Evolutionary conservation across 139 green algal species (phyloP), one percentile per base, ranked within the genome.

Genomic region (Astrephomene gubernaculifera): DNA sequence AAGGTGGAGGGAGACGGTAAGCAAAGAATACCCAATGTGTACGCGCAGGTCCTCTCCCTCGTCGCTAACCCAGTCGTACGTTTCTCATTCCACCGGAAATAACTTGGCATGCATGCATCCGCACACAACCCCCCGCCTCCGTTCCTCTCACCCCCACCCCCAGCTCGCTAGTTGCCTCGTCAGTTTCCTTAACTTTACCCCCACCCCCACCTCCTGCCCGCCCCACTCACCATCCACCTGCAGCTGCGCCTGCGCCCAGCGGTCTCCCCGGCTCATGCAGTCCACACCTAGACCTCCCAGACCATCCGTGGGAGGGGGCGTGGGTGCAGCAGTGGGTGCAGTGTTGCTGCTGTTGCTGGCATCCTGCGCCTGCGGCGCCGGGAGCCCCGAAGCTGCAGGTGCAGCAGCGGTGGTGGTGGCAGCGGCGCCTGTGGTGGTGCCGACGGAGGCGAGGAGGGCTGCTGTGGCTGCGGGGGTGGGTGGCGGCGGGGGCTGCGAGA

Each of bases 141-240:
- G n/a, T n/a, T n/a, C n/a, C n/a, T n/a, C n/a, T n/a, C n/a, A n/a
- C n/a, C n/a, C n/a, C n/a, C n/a, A n/a, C n/a, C n/a, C n/a, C n/a
- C n/a, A n/a, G n/a, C n/a, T n/a, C n/a, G n/a, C n/a, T n/a, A n/a
- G n/a, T n/a, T n/a, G n/a, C n/a, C n/a, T n/a, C n/a, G n/a, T n/a
- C n/a, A n/a, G n/a, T n/a, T n/a, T n/a, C 57, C 57, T 65, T n/a
- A 2, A 25, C 4, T 65, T 33, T 29, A 80, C 49, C 22, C 31
- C 33, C 31, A 19, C 35, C 1, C 22, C 3, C 21, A 67, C 35
- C 2, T n/a, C n/a, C n/a, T n/a, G n/a, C 1, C 29, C 29, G 33
- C 33, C 25, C 33, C 25, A 31, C 72, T 4, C 93, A 82, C 94
- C 95, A 75, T 96, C 92, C 63, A 93, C 85, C 29, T 79, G 71